Evolutionary conservation across 495 filamentous ascomycete species (phyloP), one percentile per base, ranked within the genome.

Genomic region (Friedmanniomyces simplex): DNA sequence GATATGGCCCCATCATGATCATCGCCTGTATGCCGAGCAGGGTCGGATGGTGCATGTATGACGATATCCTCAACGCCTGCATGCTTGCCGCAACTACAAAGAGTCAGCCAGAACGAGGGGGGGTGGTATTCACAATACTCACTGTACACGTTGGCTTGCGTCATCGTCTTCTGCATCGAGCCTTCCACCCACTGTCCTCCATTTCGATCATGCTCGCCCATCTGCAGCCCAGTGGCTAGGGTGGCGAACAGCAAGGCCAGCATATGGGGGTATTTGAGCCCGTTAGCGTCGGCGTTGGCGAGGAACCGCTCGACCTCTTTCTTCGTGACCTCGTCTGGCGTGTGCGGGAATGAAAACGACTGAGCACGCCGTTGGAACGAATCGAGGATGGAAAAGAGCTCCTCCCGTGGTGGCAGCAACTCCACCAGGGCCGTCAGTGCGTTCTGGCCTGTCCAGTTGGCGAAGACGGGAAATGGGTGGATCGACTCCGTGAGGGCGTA

Each of bases 241-340:
- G 72, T 67, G 1, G 73, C 69, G 56, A 77, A 77, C n/a, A 77
- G 63, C 32, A 77, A 58, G 14, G 74, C 74, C 16, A 77, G 72
- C 71, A 75, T 72, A 46, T 76, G 72, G 12, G 74, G 74, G 54
- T 68, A 64, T 39, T 64, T 59, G 28, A 67, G 54, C 0, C 72
- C 71, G 52, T 77, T 77, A 24, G 66, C 67, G 32, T 71, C 61
- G 1, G 64, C 51, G 57, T 75, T 71, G 0, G 60, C 58, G 1
- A 77, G 61, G 54, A 74, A 77, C 1, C 71, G 63, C 46, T 72
- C 67, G 28, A 77, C 66, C 51, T 76, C 74, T 32, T 52, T 63
- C 41, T 59, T 65, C 8, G 73, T 74, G 28, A 71, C 63, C 45
- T 76, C 68, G 8, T 72, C 68, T 7, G 74, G 74, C 1, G 70